Conservation (phyloP, 148 eudicot species). For the Salicornia ramosissima region DNA sequence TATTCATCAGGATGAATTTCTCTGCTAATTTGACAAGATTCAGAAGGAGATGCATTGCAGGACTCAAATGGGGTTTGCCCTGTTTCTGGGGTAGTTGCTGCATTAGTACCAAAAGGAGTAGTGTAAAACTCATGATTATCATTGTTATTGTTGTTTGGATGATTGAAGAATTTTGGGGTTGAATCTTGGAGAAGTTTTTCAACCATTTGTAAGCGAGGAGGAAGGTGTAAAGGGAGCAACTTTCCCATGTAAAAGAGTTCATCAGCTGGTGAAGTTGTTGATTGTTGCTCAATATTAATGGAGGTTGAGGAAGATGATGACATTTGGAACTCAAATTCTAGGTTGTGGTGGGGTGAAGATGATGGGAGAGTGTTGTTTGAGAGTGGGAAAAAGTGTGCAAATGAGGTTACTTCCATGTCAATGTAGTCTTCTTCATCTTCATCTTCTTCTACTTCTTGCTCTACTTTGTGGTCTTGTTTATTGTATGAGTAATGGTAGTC, state of each 20-base stretch:
- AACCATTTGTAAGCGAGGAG: constrained; percentile 65
- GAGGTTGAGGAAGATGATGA: constrained; percentile 41
- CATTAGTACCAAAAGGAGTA: constrained; percentile 47
- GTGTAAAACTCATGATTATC: constrained; percentile 35
- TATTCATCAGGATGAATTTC: constrained; percentile 58
- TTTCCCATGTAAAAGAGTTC: constrained; percentile 83
- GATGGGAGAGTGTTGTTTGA: constrained; percentile 1
- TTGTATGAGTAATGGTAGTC: constrained; percentile 16
- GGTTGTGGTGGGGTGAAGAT: constrained; percentile 10
- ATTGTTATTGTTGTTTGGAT: background rate
- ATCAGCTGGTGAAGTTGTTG: constrained; percentile 66
- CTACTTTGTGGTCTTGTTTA: background rate
- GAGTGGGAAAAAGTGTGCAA: constrained; percentile 31
- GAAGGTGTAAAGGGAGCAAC: constrained; percentile 77
- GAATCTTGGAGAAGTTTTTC: constrained; percentile 50
- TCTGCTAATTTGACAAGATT: constrained; percentile 51
- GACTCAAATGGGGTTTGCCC: constrained; percentile 60
- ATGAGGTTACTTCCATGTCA: constrained; percentile 68
- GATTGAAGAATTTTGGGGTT: constrained; percentile 8
- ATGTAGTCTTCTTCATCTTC: constrained; percentile 69
- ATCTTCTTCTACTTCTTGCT: constrained; percentile 19
- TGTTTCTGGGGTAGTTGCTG: constrained; percentile 35
- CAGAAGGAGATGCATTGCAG: constrained; percentile 57
- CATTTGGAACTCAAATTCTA: constrained; percentile 75
- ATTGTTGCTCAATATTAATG: constrained; percentile 32